Conservation (phyloP, 2,329 filamentous ascomycete genomes). For the Calonectria ilicicola region DNA sequence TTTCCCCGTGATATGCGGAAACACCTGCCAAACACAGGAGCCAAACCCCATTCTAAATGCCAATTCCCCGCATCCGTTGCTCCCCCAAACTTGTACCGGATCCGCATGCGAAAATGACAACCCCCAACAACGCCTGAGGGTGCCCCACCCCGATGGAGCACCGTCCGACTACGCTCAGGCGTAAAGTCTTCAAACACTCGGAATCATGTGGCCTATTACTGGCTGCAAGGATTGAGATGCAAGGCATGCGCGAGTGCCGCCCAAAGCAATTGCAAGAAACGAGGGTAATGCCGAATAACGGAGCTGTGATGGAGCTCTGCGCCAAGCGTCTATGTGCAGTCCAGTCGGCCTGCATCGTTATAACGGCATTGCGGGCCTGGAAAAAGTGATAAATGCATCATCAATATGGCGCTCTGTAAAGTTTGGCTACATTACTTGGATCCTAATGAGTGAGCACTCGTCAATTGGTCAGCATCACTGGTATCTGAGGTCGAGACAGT, state of each 20-base stretch:
- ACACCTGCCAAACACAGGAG: not conserved
- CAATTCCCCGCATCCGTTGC: not conserved
- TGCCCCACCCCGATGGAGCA: not conserved
- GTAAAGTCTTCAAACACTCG: not conserved
- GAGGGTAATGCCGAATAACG: not conserved
- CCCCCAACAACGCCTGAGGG: not conserved
- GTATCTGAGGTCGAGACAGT: too few relatives aligned
- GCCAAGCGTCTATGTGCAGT: too few relatives aligned
- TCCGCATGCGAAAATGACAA: not conserved
- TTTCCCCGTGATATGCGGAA: not conserved
- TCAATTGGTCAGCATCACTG: not conserved
- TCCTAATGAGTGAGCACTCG: not conserved
- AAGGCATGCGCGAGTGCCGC: not conserved
- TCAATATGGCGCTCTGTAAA: not conserved
- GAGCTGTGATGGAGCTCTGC: not conserved
- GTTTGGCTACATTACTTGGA: not conserved
- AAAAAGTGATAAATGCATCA: not conserved
- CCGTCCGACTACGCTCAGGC: not conserved
- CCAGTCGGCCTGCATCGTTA: not conserved
- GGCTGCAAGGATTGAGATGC: not conserved
- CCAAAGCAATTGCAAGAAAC: not conserved
- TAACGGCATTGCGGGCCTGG: not conserved
- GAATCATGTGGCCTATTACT: not conserved
- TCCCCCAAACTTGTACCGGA: not conserved
- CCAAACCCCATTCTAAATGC: not conserved